Conservation (phyloP, 495 filamentous ascomycete genomes). For the Staphylotrichum tortipilum region DNA sequence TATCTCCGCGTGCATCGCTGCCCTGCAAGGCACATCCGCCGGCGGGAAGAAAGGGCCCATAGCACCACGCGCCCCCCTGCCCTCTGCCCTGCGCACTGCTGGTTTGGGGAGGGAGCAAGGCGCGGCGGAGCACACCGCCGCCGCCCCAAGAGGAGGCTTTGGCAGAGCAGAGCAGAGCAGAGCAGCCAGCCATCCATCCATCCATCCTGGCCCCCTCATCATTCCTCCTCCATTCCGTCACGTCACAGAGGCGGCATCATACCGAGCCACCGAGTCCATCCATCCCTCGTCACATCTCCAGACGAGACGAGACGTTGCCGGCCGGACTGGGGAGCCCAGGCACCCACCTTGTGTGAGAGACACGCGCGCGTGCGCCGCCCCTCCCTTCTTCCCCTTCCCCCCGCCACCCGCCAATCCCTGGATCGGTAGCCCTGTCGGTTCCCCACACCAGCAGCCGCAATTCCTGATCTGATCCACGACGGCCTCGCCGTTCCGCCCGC, state of each 20-base stretch:
- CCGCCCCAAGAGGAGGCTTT: too few species aligned
- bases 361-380: background rate
- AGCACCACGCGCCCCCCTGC: too few species aligned
- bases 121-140: too few species aligned
- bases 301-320: conserved; percentile 5
- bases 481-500: conserved; percentile 19
- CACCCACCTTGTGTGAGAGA: conserved; percentile 1
- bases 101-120: background rate
- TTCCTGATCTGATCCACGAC: conserved; percentile 26
- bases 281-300: conserved; percentile 8
- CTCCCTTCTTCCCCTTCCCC: too few species aligned
- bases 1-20: conserved; percentile 2
- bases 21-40: conserved; percentile 7
- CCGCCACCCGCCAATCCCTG: conserved; percentile 7
- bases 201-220: background rate
- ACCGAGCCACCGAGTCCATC: too few species aligned
- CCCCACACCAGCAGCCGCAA: conserved; percentile 30
- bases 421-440: conserved; percentile 24
- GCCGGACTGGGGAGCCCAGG: conserved; percentile 14
- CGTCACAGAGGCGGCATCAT: too few species aligned
- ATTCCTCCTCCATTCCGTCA: too few species aligned
- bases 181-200: background rate
- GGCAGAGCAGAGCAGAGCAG: background rate
- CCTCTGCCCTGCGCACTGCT: conserved; percentile 2
- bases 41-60: too few species aligned